Evolutionary conservation across 1,139 yeast species (phyloP).

Genomic region (Yamadazyma oceani): DNA sequence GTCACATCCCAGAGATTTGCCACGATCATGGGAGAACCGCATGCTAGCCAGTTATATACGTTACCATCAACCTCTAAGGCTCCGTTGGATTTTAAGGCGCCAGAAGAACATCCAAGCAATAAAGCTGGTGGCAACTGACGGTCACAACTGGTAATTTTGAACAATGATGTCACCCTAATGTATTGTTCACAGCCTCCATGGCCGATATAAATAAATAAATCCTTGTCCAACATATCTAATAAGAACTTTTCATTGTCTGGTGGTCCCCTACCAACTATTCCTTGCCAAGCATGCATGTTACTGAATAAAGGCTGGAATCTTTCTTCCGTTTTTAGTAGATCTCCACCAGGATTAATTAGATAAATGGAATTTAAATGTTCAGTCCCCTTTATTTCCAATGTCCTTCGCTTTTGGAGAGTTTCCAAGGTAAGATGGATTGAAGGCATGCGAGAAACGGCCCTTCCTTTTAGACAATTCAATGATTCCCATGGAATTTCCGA

Average conservation of each 20-base stretch:
- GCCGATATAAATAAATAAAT: constrained; percentile 79
- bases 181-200: constrained; percentile 96
- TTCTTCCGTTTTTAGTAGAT: constrained; percentile 65
- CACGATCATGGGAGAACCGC: constrained; percentile 79
- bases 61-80: constrained; percentile 75
- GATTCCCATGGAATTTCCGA: constrained; percentile 88
- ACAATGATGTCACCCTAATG: constrained; percentile 40
- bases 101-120: constrained; percentile 92
- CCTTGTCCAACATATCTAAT: constrained; percentile 36
- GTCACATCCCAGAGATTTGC: constrained; percentile 97
- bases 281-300: constrained; percentile 47
- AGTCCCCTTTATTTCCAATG: constrained; percentile 7
- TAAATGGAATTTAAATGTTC: constrained; percentile 24
- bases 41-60: constrained; percentile 68
- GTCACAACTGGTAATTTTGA: constrained; percentile 20
- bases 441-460: constrained; percentile 75
- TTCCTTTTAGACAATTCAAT: constrained; percentile 49
- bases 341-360: constrained; percentile 81
- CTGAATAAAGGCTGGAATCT: constrained; percentile 52
- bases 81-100: constrained; percentile 60
- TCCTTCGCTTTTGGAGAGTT: constrained; percentile 26
- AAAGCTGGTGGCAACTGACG: constrained; percentile 63
- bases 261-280: constrained; percentile 58
- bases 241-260: constrained; percentile 42
- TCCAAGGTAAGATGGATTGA: constrained; percentile 53